Conservation (phyloP, 108 stramenopile species). For the Nannochloropsis granulata region DNA sequence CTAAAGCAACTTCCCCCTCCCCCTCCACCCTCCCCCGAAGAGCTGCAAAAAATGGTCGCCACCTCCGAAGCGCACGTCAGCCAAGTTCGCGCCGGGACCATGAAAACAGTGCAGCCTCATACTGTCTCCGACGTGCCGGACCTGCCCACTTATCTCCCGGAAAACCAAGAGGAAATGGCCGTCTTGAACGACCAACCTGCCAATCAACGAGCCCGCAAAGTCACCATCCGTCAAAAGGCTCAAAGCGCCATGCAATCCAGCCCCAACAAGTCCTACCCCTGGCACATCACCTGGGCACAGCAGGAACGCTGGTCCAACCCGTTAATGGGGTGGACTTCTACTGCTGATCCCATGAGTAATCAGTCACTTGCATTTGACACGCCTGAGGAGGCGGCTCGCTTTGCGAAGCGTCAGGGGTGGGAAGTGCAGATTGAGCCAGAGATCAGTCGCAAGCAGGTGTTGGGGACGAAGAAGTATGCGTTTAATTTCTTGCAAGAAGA, state of each 20-base stretch:
- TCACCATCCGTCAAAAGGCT: slow-evolving; percentile 13
- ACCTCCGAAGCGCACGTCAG: background rate
- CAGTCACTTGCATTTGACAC: slow-evolving; percentile 52
- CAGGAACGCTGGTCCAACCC: slow-evolving; percentile 55
- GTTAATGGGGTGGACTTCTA: slow-evolving; percentile 87
- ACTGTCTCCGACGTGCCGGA: background rate
- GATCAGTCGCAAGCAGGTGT: background rate
- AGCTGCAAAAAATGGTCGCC: background rate
- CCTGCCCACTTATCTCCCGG: background rate
- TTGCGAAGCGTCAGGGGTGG: slow-evolving; percentile 83
- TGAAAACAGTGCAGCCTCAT: background rate
- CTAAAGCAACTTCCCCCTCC: no score
- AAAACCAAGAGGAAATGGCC: slow-evolving; percentile 17
- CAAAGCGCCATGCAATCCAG: slow-evolving; percentile 4
- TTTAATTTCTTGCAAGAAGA: slow-evolving; percentile 20
- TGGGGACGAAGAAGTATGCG: slow-evolving; percentile 12
- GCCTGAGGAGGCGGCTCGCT: slow-evolving; percentile 69
- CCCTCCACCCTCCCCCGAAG: background rate
- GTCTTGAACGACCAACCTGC: slow-evolving; percentile 14
- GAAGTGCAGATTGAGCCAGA: slow-evolving; percentile 32
- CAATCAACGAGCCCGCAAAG: slow-evolving; percentile 6
- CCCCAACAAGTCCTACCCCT: background rate
- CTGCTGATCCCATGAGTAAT: slow-evolving; percentile 71
- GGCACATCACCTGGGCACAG: slow-evolving; percentile 12
- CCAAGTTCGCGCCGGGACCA: background rate